These are phyloP conservation scores for Pseudotulostoma volvatum DNA, from an alignment of 495 filamentous ascomycete species.

Conservation along the genomic window DNA sequence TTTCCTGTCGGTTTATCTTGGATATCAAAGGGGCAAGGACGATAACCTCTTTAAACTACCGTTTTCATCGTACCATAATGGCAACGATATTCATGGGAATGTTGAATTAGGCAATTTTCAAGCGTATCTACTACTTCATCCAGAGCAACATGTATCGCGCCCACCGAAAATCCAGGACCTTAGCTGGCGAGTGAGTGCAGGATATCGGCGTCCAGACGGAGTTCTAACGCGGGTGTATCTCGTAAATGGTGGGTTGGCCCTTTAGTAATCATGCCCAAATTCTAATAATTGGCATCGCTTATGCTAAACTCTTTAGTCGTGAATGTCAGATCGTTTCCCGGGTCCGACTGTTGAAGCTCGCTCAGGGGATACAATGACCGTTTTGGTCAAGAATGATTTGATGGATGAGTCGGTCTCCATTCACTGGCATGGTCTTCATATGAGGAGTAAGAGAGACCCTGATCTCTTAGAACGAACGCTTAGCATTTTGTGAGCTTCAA, in stretches of 20 bases:
- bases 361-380: constrained; percentile 49
- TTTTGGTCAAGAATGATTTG: constrained; percentile 53
- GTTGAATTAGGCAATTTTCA: no score
- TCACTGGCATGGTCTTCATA: constrained; percentile 70
- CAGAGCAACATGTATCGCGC: constrained; percentile 24
- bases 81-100: no score
- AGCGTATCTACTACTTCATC: constrained; percentile 17
- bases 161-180: constrained; percentile 15
- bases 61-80: no score
- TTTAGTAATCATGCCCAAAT: neutral
- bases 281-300: neutral
- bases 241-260: constrained; percentile 21
- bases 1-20: neutral
- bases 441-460: constrained; percentile 30
- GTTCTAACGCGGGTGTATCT: constrained; percentile 24
- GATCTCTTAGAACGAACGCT: no score
- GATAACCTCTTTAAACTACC: no score
- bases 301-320: no score
- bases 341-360: constrained; percentile 25
- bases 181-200: constrained; percentile 20
- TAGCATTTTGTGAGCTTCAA: no score
- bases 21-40: neutral
- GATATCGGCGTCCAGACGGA: constrained; percentile 22
- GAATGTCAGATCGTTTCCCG: constrained; percentile 17
- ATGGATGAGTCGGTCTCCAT: constrained; percentile 50